A percentile compares a stretch with the other conserved stretches of the same genome.
Evolutionary conservation across 495 filamentous ascomycete genomes (phyloP).

Genomic region (Aspergillus mulundensis): DNA sequence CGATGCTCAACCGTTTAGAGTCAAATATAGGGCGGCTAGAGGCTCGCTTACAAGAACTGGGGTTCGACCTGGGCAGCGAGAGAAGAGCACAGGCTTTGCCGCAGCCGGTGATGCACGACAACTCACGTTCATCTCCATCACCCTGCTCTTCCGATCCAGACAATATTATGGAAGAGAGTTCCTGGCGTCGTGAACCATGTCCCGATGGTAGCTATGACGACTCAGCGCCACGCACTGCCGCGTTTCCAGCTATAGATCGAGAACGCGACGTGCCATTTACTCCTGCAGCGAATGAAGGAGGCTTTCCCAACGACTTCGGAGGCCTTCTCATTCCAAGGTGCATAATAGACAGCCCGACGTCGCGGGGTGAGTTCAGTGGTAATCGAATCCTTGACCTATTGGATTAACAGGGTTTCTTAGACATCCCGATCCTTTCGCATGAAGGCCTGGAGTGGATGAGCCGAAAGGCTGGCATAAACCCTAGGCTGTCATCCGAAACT

Average conservation of each 20-base stretch:
- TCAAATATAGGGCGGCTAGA: slow-evolving; percentile 10
- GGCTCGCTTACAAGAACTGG: slow-evolving; percentile 1
- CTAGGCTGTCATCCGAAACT: background rate
- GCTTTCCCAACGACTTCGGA: background rate
- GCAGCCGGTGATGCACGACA: background rate
- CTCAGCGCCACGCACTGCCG: background rate
- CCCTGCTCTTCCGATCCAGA: background rate
- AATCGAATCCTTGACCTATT: background rate
- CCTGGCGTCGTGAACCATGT: background rate
- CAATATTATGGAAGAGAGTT: background rate
- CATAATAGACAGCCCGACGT: slow-evolving; percentile 3
- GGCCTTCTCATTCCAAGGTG: slow-evolving; percentile 16
- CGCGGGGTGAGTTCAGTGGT: slow-evolving; percentile 8
- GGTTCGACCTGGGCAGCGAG: background rate
- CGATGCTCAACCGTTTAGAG: slow-evolving; percentile 10
- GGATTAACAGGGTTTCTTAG: too few species aligned
- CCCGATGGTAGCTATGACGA: background rate
- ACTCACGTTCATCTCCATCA: background rate
- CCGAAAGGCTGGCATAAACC: slow-evolving; percentile 7
- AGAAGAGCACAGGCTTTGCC: background rate
- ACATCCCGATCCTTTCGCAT: slow-evolving; percentile 9
- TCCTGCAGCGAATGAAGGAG: background rate
- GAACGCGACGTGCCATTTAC: background rate
- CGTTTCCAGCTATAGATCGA: background rate
- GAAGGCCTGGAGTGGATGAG: slow-evolving; percentile 18